Evolutionary conservation across 2,329 filamentous ascomycete genomes (phyloP), one percentile per base, ranked within the genome.

Genomic region (Penicillium sp.): DNA sequence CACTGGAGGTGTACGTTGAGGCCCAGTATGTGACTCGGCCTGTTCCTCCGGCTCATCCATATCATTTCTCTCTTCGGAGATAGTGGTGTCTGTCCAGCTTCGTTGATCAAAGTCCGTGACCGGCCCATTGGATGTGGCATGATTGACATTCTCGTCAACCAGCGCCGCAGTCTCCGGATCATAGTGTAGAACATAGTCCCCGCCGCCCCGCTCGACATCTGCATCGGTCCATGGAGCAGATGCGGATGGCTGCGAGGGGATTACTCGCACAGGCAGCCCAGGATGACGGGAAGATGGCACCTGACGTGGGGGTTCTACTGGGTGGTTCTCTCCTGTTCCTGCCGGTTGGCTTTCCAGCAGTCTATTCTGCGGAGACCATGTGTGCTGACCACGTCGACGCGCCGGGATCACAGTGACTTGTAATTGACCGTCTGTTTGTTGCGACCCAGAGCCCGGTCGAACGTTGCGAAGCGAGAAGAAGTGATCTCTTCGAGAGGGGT

Each of bases 361-460:
- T 34, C 52, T 64, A 11, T 66, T 63, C 44, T 75, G 73, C 7
- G 82, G 81, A 40, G 78, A 83, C 81, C 82, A 85, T 5, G 80
- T 81, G 43, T 83, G 73, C 34, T 80, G 79, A 38, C 75, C 76
- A 38, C 81, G 75, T 22, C 79, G 79, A 56, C 83, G 81, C 4
- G 83, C 83, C 3, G 84, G 85, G 47, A 87, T 85, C 29, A 87
- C 77, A 0, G 83, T 87, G 18, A 86, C 78, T 2, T 83, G 83
- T 11, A 85, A 62, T 18, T 79, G 72, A 6, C 67, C 66, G 18
- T 79, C 75, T 3, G 69, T 61, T 29, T 60, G 61, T 21, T 66
- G 66, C 48, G 69, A 60, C 63, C 76, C 67, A 67, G 74, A 46
- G 69, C 77, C 57, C 65, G 74, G 58, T 40, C 57, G 71, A 42